phyloP scores from a whole-genome alignment of 768 basidiomycete genomes.

The Mycena venus region DNA sequence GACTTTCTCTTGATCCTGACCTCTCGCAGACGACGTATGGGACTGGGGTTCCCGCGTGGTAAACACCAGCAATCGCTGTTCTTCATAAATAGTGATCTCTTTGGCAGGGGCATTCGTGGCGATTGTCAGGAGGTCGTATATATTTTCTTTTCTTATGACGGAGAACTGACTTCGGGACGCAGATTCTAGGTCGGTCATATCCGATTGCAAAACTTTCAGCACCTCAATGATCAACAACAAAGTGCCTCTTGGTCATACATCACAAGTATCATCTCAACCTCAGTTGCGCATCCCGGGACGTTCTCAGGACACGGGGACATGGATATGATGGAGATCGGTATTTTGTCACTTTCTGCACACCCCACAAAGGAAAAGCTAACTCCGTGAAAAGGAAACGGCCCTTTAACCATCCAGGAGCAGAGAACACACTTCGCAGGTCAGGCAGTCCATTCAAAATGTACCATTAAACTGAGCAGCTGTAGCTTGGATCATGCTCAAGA shows the following conservation, averaged over 20 bases:
- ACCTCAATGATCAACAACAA: background rate
- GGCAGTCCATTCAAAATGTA: background rate
- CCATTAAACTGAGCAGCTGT: background rate
- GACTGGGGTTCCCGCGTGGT: conserved; percentile 70
- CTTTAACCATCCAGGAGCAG: conserved; percentile 61
- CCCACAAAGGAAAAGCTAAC: too few species aligned
- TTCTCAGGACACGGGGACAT: conserved; percentile 70
- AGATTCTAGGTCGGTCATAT: conserved; percentile 6
- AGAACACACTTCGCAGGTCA: conserved; percentile 65
- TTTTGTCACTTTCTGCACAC: too few species aligned
- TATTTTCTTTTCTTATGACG: background rate
- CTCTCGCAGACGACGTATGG: conserved; percentile 61
- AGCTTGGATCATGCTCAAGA: conserved; percentile 70
- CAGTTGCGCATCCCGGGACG: conserved; percentile 55
- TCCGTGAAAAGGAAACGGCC: conserved; percentile 65
- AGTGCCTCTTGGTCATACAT: conserved; percentile 66
- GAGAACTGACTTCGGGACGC: background rate
- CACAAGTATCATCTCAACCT: conserved; percentile 57
- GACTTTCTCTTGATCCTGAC: background rate
- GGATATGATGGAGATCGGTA: conserved; percentile 68
- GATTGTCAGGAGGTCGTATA: conserved; percentile 59
- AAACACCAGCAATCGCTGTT: conserved; percentile 17
- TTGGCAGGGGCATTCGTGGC: conserved; percentile 65
- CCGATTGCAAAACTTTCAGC: background rate
- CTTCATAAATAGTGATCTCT: background rate